Percentiles rank a stretch among this genome's conserved stretches.
Conservation (phyloP, 768 basidiomycete genomes). For the Rickenella mellea region DNA sequence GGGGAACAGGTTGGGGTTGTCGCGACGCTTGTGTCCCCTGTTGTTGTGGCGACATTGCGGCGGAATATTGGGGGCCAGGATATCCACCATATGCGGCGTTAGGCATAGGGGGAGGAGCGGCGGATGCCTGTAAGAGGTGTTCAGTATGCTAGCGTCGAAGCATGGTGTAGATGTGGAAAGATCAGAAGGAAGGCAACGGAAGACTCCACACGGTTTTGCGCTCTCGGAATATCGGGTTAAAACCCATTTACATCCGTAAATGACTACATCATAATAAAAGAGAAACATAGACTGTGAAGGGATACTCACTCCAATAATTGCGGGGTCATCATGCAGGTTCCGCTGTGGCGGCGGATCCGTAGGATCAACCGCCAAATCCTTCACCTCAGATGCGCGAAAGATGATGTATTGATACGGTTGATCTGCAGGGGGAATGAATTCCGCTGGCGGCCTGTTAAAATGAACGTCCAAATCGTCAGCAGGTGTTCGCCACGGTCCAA, state of each 20-base stretch:
- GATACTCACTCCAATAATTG: conserved; percentile 63
- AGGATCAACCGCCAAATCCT: conserved; percentile 81
- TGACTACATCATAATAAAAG: conserved; percentile 27
- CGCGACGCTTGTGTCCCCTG: conserved; percentile 12
- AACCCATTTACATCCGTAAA: conserved; percentile 37
- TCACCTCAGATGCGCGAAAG: conserved; percentile 84
- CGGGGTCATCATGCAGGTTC: conserved; percentile 77
- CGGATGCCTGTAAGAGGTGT: not conserved
- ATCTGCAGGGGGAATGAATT: conserved; percentile 77
- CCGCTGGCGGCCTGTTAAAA: conserved; percentile 57
- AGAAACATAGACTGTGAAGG: conserved; percentile 5
- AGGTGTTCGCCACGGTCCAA: conserved; percentile 2
- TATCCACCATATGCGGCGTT: not conserved
- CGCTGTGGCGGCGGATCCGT: conserved; percentile 34
- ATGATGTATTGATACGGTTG: conserved; percentile 86
- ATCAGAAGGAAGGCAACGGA: conserved; percentile 60
- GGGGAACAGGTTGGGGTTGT: conserved; percentile 4
- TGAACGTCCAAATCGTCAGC: conserved; percentile 17
- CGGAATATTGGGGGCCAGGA: not conserved
- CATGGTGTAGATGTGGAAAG: not conserved
- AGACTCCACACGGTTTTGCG: conserved; percentile 38
- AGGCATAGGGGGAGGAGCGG: no score
- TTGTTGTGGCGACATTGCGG: conserved; percentile 5
- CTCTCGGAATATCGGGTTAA: conserved; percentile 29
- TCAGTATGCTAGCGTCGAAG: not conserved